Conservation (phyloP, 176 grass and related monocot genomes). For the Oryza longistaminata region DNA sequence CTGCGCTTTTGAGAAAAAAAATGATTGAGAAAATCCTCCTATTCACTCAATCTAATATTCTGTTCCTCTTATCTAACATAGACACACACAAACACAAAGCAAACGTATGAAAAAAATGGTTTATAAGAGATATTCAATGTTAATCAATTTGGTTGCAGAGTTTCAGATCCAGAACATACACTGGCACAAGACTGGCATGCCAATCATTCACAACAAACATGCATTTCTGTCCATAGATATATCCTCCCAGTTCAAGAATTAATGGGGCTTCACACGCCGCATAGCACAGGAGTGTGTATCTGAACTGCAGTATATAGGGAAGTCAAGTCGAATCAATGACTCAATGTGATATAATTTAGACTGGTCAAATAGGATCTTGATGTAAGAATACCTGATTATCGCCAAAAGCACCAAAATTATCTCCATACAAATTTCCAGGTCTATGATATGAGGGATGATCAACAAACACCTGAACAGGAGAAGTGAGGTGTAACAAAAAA, state of each 20-base stretch:
- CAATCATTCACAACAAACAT: constrained; percentile 98
- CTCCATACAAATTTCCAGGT: constrained; percentile 90
- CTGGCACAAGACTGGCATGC: constrained; percentile 97
- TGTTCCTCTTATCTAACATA: not conserved
- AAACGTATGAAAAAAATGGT: constrained; percentile 5
- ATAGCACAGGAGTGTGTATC: constrained; percentile 79
- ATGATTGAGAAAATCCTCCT: not conserved
- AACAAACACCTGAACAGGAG: constrained; percentile 76
- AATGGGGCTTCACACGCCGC: constrained; percentile 95
- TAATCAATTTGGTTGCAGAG: constrained; percentile 4
- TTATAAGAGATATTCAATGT: constrained; percentile 21
- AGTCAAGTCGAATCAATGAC: not conserved
- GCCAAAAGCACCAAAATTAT: constrained; percentile 75
- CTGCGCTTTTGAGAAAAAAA: not conserved
- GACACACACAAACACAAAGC: not conserved
- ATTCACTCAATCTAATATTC: not conserved
- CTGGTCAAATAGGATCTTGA: constrained; percentile 3
- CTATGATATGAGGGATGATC: constrained; percentile 88
- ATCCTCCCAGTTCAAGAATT: constrained; percentile 91
- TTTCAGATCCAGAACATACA: constrained; percentile 58
- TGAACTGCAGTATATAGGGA: constrained; percentile 74
- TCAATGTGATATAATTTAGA: constrained; percentile 5
- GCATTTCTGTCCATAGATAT: constrained; percentile 82
- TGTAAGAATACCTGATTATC: constrained; percentile 82
- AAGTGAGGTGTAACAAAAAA: constrained; percentile 18